phyloP scores from a whole-genome alignment of 116 monocot species.

The Dioscorea cayenensis region DNA sequence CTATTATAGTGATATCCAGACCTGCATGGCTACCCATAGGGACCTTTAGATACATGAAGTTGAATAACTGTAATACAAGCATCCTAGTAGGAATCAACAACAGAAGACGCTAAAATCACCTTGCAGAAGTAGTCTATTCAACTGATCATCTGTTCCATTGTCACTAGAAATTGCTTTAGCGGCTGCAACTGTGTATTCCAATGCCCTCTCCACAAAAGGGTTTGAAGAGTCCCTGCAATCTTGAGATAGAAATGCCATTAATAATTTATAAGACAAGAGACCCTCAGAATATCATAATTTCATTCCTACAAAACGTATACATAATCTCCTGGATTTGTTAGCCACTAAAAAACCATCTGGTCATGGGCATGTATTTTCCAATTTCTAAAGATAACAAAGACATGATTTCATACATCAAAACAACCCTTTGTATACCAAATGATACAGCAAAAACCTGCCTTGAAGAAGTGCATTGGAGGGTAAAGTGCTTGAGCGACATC shows the following conservation, averaged over 20 bases:
- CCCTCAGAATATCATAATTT: not conserved
- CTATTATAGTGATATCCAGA: conserved; percentile 88
- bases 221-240: conserved; percentile 67
- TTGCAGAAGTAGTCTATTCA: conserved; percentile 74
- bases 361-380: not conserved
- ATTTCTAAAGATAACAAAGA: too few species aligned
- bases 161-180: conserved; percentile 41
- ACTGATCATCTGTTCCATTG: conserved; percentile 33
- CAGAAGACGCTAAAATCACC: conserved; percentile 27
- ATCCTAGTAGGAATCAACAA: not conserved
- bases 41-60: conserved; percentile 1
- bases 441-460: conserved; percentile 45
- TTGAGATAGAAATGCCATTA: conserved; percentile 1
- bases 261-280: not conserved
- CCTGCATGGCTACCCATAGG: conserved; percentile 40
- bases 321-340: not conserved
- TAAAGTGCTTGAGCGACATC: conserved; percentile 69
- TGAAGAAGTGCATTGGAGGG: conserved; percentile 61
- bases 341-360: not conserved
- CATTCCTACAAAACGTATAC: not conserved
- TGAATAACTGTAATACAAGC: not conserved
- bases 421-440: not conserved
- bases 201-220: conserved; percentile 93
- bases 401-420: not conserved
- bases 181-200: conserved; percentile 81